Base-by-base conservation (phyloP, 139 green algal genomes). In the Asterochloris erici region DNA sequence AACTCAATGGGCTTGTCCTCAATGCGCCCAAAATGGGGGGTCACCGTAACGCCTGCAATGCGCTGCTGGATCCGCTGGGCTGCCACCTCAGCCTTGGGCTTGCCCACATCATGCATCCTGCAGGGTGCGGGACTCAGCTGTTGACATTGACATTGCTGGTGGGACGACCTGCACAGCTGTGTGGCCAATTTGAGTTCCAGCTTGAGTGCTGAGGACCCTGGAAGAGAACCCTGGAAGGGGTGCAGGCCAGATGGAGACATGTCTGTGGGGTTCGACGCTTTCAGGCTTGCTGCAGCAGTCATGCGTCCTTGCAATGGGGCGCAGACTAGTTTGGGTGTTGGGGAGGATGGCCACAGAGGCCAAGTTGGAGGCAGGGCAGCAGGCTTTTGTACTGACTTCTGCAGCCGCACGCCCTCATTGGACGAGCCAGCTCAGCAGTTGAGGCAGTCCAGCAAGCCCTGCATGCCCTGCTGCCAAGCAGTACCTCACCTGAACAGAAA, bases 1-100 rank as follows among this genome's bases (percentile, higher is more conserved):
- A 97, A 99, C 11, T 95, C 91, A 12, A 91, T 70, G 0, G 90
- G 82, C 90, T 98, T 98, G 68, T 99, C 97, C 87, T 99, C 96
- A 63, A 99, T 99, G 83, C 93, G 92, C 26, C 90, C 92, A 71
- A 96, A 91, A 85, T 99, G 96, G 1, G 96, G 89, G 0, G 90
- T 96, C 19, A 98, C 94, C 9, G 83, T 90, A 9, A 94, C 91
- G 0, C 96, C 96, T 14, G 84, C 28, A 60, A 99, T 93, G 11
- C 96, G 91, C 60, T 88, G 68, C 83, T 96, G 96, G 70, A 99
- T 89, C 27, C 89, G 84, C 82, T 92, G 86, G 13, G 97, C 96
- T 19, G 97, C 97, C 16, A 98, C 91, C 54, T 91, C 88, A 13
- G 97, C 96, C 81, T 99, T 99, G 68, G 91, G 86, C 86, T 96